These are phyloP conservation scores for Aspergillus kassunensis DNA, from an alignment of 495 filamentous ascomycete genomes.

Conservation along the genomic window DNA sequence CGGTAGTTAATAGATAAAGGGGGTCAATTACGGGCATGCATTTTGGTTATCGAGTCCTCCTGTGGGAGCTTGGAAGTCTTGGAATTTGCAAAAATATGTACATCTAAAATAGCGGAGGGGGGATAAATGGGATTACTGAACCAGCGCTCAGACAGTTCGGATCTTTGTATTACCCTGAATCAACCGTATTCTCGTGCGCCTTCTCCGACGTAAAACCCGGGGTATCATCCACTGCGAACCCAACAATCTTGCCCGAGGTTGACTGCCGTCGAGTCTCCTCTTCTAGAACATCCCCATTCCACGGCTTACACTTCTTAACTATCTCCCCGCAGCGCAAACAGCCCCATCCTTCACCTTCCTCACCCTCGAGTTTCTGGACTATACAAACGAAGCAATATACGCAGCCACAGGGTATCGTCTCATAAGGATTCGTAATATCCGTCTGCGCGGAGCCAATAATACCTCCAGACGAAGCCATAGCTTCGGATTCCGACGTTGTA, in stretches of 20 bases:
- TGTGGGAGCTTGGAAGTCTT: no score
- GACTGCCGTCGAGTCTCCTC: constrained; percentile 49
- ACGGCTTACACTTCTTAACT: constrained; percentile 86
- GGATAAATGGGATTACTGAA: no score
- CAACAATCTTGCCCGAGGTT: constrained; percentile 59
- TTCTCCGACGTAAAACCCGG: constrained; percentile 12
- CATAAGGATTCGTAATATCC: constrained; percentile 95
- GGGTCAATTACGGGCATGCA: not conserved
- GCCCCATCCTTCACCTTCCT: constrained; percentile 95
- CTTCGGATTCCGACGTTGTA: constrained; percentile 61
- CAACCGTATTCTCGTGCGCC: not conserved
- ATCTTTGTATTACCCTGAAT: not conserved
- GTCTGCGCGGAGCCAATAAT: constrained; percentile 85
- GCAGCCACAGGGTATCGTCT: constrained; percentile 84
- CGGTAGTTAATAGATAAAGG: not conserved
- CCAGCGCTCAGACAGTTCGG: not conserved
- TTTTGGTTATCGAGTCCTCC: no score
- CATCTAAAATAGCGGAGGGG: not conserved
- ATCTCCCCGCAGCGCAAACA: constrained; percentile 86
- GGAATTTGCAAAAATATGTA: no score
- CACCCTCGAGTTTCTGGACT: constrained; percentile 81
- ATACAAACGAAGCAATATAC: constrained; percentile 97
- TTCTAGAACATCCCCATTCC: constrained; percentile 81
- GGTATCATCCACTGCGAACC: constrained; percentile 56
- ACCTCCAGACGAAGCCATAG: constrained; percentile 62